Conservation (phyloP, 768 basidiomycete species). For the Neoboletus magnificus region DNA sequence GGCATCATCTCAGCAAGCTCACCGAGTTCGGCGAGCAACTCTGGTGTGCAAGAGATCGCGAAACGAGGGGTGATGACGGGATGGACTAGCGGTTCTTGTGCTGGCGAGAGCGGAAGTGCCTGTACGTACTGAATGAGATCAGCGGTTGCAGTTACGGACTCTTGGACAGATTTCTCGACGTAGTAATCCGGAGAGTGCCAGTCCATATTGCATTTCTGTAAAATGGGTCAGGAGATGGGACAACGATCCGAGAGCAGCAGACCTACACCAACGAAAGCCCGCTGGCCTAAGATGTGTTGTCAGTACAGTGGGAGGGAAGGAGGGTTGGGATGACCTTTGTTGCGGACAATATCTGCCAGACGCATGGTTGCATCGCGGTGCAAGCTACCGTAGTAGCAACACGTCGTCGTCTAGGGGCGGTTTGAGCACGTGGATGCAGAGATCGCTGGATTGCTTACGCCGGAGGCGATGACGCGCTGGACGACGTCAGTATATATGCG, state of each 20-base stretch:
- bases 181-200: slow-evolving; percentile 76
- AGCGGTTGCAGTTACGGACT: slow-evolving; percentile 60
- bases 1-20: slow-evolving; percentile 55
- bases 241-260: background rate
- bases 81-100: slow-evolving; percentile 62
- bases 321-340: slow-evolving; percentile 43
- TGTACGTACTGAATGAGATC: slow-evolving; percentile 70
- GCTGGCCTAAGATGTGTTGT: slow-evolving; percentile 52
- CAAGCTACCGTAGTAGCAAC: slow-evolving; percentile 85
- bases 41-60: slow-evolving; percentile 80
- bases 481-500: slow-evolving; percentile 71
- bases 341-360: slow-evolving; percentile 71
- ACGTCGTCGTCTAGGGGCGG: slow-evolving; percentile 73
- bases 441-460: slow-evolving; percentile 49
- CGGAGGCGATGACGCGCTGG: slow-evolving; percentile 62
- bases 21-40: slow-evolving; percentile 64
- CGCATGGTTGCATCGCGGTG: slow-evolving; percentile 79
- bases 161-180: slow-evolving; percentile 55
- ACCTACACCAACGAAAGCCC: slow-evolving; percentile 82
- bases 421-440: slow-evolving; percentile 2
- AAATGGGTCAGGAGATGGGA: slow-evolving; percentile 3
- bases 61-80: slow-evolving; percentile 96
- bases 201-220: slow-evolving; percentile 35
- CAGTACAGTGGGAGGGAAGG: background rate
- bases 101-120: slow-evolving; percentile 39